These are phyloP conservation scores for Cladosporium sp. DNA, from an alignment of 2,329 filamentous ascomycete species.

Conservation along the genomic window DNA sequence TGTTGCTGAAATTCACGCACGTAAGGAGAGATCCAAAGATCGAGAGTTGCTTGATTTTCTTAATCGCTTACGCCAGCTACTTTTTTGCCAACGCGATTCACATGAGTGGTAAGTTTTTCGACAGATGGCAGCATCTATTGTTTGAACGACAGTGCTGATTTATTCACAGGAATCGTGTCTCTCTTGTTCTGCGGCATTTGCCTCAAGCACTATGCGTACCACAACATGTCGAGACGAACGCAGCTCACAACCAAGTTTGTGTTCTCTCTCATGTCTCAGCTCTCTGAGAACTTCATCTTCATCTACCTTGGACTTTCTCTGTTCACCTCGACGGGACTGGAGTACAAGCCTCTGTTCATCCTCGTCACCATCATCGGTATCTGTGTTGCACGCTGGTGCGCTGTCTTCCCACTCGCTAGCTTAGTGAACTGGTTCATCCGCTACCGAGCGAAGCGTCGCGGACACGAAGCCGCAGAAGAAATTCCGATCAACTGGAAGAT, in stretches of 20 bases:
- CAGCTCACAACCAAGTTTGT: conserved; percentile 98
- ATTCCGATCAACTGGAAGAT: conserved; percentile 93
- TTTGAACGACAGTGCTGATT: conserved; percentile 15
- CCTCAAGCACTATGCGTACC: conserved; percentile 97
- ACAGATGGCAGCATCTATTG: neutral
- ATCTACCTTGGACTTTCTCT: conserved; percentile 95
- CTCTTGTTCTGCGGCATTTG: conserved; percentile 97
- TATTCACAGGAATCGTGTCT: conserved; percentile 78
- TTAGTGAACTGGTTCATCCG: conserved; percentile 91
- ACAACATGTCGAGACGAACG: conserved; percentile 98
- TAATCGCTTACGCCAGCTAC: conserved; percentile 95
- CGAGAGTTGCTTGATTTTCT: conserved; percentile 88
- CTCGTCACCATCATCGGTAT: conserved; percentile 90
- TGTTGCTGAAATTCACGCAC: conserved; percentile 92
- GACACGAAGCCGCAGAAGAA: conserved; percentile 78
- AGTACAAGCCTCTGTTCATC: conserved; percentile 93
- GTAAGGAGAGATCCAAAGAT: conserved; percentile 92
- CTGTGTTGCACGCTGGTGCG: conserved; percentile 86
- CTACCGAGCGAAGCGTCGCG: conserved; percentile 76
- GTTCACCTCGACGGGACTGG: conserved; percentile 84
- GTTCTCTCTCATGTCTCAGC: conserved; percentile 89
- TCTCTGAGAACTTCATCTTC: conserved; percentile 99
- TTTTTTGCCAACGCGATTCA: conserved; percentile 96
- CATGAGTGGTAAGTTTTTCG: conserved; percentile 75
- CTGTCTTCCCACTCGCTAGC: conserved; percentile 88